A percentile compares a stretch with the other conserved stretches of the same genome.
Conservation (phyloP, 1,284 basidiomycete species). For the Irpex lacteus region DNA sequence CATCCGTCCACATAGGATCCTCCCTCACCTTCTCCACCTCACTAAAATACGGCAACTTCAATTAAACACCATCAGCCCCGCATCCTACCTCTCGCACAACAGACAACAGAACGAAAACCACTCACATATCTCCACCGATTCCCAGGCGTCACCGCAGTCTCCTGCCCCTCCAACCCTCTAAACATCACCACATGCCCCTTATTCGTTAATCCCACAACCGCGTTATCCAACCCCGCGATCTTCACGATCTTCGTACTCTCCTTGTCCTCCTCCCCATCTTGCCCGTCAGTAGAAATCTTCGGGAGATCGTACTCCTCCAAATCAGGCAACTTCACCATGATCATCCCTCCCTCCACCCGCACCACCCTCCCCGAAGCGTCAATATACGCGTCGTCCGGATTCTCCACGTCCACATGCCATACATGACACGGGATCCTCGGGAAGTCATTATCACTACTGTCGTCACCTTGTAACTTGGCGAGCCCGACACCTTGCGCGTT, state of each 20-base stretch:
- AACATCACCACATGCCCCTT: constrained; percentile 72
- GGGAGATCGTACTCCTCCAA: constrained; percentile 50
- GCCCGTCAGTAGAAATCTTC: constrained; percentile 44
- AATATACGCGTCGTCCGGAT: not conserved
- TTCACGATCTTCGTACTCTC: constrained; percentile 58
- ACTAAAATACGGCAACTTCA: constrained; percentile 68
- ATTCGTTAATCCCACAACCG: constrained; percentile 75
- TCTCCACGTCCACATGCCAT: constrained; percentile 34
- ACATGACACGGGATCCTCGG: constrained; percentile 39
- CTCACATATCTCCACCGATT: constrained; percentile 71
- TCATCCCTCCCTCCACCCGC: not conserved
- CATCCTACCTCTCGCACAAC: not conserved
- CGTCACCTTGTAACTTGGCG: not conserved
- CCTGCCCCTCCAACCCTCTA: constrained; percentile 40
- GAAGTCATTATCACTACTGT: not conserved
- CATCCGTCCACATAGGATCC: constrained; percentile 40
- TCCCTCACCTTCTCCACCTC: constrained; percentile 49
- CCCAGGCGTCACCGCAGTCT: constrained; percentile 8
- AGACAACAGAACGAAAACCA: not conserved
- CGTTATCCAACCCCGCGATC: constrained; percentile 69
- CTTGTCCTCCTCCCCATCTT: constrained; percentile 26
- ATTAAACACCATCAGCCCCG: not conserved
- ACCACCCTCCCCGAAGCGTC: not conserved
- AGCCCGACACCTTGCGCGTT: constrained; percentile 35
- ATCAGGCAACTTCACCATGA: constrained; percentile 20